phyloP scores from a whole-genome alignment of 2,329 filamentous ascomycete genomes.

The Setomelanomma holmii region DNA sequence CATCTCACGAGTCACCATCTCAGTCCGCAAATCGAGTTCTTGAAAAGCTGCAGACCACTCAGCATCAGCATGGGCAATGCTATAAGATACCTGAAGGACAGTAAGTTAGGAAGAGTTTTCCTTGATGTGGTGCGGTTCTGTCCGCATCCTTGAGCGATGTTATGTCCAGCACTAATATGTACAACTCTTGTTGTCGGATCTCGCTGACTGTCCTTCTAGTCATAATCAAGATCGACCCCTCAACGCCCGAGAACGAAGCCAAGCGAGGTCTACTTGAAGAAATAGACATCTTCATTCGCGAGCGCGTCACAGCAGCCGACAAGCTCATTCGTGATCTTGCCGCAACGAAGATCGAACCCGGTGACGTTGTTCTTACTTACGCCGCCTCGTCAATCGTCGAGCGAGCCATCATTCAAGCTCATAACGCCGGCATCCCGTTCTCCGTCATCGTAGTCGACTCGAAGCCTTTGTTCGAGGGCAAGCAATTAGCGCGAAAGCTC shows the following conservation, averaged over 20 bases:
- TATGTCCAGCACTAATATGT: too few species aligned
- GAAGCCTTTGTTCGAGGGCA: conserved; percentile 73
- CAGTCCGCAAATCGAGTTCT: conserved; percentile 93
- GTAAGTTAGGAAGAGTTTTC: conserved; percentile 26
- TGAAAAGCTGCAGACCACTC: conserved; percentile 92
- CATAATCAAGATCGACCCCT: conserved; percentile 88
- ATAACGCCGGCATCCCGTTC: conserved; percentile 74
- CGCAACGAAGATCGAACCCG: conserved; percentile 75
- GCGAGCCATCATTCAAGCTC: conserved; percentile 77
- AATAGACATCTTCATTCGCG: conserved; percentile 89
- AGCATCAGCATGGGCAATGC: conserved; percentile 97
- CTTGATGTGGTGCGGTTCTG: too few species aligned
- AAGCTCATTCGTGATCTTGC: conserved; percentile 82
- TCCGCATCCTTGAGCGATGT: too few species aligned
- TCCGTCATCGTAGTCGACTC: conserved; percentile 85
- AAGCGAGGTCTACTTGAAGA: conserved; percentile 79
- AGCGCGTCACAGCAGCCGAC: conserved; percentile 87
- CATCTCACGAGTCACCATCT: conserved; percentile 92
- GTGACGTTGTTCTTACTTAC: conserved; percentile 85
- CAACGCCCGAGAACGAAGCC: conserved; percentile 79
- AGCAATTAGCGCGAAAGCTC: conserved; percentile 74
- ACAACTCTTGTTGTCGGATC: too few species aligned
- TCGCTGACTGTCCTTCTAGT: conserved; percentile 51
- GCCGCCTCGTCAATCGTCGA: conserved; percentile 87
- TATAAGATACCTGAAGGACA: conserved; percentile 89